Conservation (phyloP, 176 grass and related monocot species). For the Olyra latifolia region DNA sequence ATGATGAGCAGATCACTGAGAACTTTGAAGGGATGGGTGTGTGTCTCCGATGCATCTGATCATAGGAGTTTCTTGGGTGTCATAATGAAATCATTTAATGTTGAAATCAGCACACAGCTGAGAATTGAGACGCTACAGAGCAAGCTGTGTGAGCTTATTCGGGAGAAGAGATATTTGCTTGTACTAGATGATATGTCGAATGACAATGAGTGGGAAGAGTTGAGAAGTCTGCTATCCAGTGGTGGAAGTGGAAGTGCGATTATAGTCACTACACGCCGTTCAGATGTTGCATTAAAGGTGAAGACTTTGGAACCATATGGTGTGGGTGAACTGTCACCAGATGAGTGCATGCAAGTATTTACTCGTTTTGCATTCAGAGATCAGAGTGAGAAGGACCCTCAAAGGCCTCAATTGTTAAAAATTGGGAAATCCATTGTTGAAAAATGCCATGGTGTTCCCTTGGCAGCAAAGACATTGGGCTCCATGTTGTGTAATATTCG, state of each 20-base stretch:
- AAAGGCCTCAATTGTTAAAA: not conserved
- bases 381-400: not conserved
- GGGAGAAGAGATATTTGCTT: too few species aligned
- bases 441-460: not conserved
- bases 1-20: not conserved
- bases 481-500: not conserved
- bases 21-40: conserved; percentile 9
- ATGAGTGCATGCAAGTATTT: not conserved
- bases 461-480: not conserved
- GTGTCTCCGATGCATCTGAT: not conserved
- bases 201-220: not conserved
- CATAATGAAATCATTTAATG: too few species aligned
- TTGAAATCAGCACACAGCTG: too few species aligned
- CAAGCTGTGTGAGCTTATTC: too few species aligned
- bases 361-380: not conserved
- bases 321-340: fast-evolving
- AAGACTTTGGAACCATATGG: not conserved
- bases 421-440: not conserved
- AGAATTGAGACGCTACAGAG: too few species aligned
- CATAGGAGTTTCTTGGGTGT: too few species aligned
- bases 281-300: not conserved
- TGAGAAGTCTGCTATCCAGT: not conserved
- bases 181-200: too few species aligned
- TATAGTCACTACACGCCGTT: not conserved
- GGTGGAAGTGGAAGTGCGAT: not conserved